Base-by-base conservation (phyloP, 1,139 yeast genomes). In the Magnusiomyces fungicola region DNA sequence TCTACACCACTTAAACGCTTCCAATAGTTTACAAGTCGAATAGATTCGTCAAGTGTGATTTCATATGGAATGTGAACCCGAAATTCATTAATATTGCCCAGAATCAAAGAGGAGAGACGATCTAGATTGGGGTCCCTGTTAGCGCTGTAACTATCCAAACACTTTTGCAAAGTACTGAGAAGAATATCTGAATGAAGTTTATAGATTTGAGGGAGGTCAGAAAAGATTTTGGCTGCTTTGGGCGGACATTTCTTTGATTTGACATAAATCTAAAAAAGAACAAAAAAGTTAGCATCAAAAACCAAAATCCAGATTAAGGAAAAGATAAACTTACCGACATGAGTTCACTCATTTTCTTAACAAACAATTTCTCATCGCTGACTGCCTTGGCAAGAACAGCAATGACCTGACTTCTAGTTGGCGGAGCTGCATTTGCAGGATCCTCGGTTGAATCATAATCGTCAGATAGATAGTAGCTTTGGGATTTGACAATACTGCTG, bases 181-280 rank as follows among this genome's bases (percentile, higher is more conserved):
- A 59, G 24, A 3, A 54, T 43, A 19, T 55, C 56, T 1, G 55
- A 46, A 45, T 63, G 67, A 6, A 61, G 43, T 9, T 56, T 50
- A 32, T 53, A 53, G 3, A 64, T 46, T 21, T 56, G 61, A 10
- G 61, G 60, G 36, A 63, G 37, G 27, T 56, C 48, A 22, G 46
- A 53, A 47, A 61, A 58, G n/a, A 60, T 50, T 40, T 51, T 50
- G 2, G 51, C 44, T 2, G 56, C 54, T 25, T 53, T 55, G 38
- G 48, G 39, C 19, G 53, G 51, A 43, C 58, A 45, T 48, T 50
- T 48, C 40, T 44, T 33, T 33, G 53, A 18, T 34, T 50, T 48
- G 39, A 55, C 43, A 50, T 56, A 61, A 16, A 57, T 51, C n/a
- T 19, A 32, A 32, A 4, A n/a, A n/a, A n/a, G n/a, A n/a, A n/a